Conservation (phyloP, 1,139 yeast species). For the Nadsonia commutata region DNA sequence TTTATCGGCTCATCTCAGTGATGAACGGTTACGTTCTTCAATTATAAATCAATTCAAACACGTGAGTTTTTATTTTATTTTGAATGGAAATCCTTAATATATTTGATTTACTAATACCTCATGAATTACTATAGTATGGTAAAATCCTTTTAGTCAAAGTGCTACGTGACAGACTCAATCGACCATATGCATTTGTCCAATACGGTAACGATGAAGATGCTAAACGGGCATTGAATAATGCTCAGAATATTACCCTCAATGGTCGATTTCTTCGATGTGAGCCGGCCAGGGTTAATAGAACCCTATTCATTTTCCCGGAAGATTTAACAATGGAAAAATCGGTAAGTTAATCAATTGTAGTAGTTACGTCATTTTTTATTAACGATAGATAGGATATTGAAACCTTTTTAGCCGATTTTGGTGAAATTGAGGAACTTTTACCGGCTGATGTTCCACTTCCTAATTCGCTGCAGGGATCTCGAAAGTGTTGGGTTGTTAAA, state of each 20-base stretch:
- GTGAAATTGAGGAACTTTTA: slow-evolving; percentile 59
- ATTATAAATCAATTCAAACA: slow-evolving; percentile 46
- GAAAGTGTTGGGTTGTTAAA: slow-evolving; percentile 59
- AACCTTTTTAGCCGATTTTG: slow-evolving; percentile 35
- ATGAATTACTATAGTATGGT: slow-evolving; percentile 39
- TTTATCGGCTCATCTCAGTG: slow-evolving; percentile 45
- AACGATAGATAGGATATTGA: slow-evolving; percentile 24
- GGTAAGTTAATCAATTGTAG: slow-evolving; percentile 1
- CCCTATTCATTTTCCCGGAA: slow-evolving; percentile 35
- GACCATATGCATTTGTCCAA: slow-evolving; percentile 94
- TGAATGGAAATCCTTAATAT: slow-evolving; percentile 1
- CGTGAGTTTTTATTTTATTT: slow-evolving; percentile 10
- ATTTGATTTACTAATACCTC: slow-evolving; percentile 19
- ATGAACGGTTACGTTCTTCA: slow-evolving; percentile 54
- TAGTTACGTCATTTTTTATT: slow-evolving; percentile 7
- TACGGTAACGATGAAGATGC: slow-evolving; percentile 62
- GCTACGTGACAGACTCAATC: slow-evolving; percentile 60
- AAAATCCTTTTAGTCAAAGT: slow-evolving; percentile 64
- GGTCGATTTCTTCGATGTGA: slow-evolving; percentile 78
- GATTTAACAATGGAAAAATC: not conserved
- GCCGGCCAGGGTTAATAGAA: slow-evolving; percentile 80
- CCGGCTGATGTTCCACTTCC: slow-evolving; percentile 10
- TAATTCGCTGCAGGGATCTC: slow-evolving; percentile 5
- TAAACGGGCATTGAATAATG: slow-evolving; percentile 46
- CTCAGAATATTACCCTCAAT: slow-evolving; percentile 54